Percentiles rank a stretch among this genome's conserved stretches.
Conservation (phyloP, 1,139 yeast genomes). For the Hansenula lynferdii region DNA sequence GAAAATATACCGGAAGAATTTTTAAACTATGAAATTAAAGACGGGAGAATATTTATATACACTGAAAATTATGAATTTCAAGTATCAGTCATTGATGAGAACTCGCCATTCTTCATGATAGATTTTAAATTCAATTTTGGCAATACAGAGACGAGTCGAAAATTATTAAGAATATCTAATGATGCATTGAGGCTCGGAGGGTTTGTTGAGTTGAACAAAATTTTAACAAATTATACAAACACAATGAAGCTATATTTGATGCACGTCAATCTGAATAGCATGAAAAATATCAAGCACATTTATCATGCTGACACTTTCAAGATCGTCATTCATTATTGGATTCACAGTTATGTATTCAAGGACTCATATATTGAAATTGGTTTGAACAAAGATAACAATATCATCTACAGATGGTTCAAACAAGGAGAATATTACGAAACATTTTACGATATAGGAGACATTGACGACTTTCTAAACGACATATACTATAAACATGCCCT, state of each 20-base stretch:
- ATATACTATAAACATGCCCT: conserved; percentile 31
- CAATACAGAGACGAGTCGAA: conserved; percentile 31
- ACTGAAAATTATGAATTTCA: conserved; percentile 66
- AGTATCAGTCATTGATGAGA: conserved; percentile 65
- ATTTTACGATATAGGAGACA: conserved; percentile 26
- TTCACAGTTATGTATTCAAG: conserved; percentile 40
- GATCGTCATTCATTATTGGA: conserved; percentile 71
- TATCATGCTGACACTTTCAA: conserved; percentile 60
- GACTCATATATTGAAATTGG: conserved; percentile 62
- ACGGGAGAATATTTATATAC: conserved; percentile 76
- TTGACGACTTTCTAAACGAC: conserved; percentile 25
- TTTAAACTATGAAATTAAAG: conserved; percentile 55
- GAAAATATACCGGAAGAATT: conserved; percentile 61
- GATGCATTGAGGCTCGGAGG: conserved; percentile 47
- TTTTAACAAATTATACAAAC: conserved; percentile 66
- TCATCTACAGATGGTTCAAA: conserved; percentile 65
- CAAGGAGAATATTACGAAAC: conserved; percentile 40
- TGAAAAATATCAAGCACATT: conserved; percentile 52
- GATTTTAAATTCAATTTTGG: conserved; percentile 65
- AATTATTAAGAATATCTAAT: conserved; percentile 42
- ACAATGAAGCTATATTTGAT: conserved; percentile 71
- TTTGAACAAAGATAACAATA: conserved; percentile 44
- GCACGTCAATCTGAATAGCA: conserved; percentile 55
- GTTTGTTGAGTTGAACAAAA: conserved; percentile 56
- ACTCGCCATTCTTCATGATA: conserved; percentile 70